These are phyloP conservation scores for Diaporthe vaccinii DNA, from an alignment of 2,329 filamentous ascomycete species.

Conservation along the genomic window DNA sequence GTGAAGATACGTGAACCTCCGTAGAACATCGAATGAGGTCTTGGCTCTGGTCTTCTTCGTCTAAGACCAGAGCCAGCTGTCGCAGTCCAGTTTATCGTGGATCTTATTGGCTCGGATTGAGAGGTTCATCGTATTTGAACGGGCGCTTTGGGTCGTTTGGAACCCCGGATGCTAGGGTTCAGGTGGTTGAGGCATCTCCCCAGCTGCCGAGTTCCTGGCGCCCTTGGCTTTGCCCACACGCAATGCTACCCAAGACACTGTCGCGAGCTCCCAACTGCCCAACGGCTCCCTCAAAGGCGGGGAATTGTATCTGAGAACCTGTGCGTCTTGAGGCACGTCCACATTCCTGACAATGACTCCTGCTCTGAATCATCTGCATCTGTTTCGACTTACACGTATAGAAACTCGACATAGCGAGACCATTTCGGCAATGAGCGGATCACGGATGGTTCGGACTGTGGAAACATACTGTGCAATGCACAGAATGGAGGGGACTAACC, in stretches of 20 bases:
- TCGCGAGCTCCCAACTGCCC: not conserved
- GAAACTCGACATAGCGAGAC: not conserved
- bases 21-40: not conserved
- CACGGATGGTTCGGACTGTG: constrained; percentile 15
- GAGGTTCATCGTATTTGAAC: not conserved
- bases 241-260: not conserved
- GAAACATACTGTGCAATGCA: not conserved
- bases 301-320: no score
- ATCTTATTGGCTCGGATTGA: not conserved
- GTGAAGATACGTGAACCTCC: not conserved
- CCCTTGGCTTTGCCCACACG: constrained; percentile 2
- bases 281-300: not conserved
- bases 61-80: no score
- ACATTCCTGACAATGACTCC: not conserved
- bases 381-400: not conserved
- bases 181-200: not conserved
- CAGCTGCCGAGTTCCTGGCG: constrained; percentile 23
- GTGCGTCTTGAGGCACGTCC: not conserved
- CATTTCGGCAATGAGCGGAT: not conserved
- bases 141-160: not conserved
- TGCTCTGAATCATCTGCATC: not conserved
- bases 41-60: not conserved
- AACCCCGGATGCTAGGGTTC: not conserved
- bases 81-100: not conserved
- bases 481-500: not conserved